phyloP scores from a whole-genome alignment of 2,329 filamentous ascomycete genomes.

The Arthrobotrys conoides region DNA sequence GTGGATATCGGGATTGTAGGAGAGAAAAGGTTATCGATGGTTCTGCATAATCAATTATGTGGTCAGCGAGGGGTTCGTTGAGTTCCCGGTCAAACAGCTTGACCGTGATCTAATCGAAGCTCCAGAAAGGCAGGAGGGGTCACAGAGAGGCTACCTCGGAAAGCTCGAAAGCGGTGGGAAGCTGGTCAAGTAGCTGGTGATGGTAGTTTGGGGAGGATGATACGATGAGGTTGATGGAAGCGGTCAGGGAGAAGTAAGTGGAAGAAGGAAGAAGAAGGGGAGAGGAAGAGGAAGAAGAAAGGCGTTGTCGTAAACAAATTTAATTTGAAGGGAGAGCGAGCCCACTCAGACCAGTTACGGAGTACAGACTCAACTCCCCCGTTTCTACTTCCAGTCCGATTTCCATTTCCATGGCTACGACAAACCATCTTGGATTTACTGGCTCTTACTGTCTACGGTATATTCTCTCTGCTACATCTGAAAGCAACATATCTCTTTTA shows the following conservation, averaged over 20 bases:
- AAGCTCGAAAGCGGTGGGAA: conserved; percentile 19
- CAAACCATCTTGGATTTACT: not conserved
- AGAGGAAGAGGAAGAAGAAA: conserved; percentile 8
- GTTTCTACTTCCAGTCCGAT: not conserved
- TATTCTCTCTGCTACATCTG: not conserved
- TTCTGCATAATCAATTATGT: conserved; percentile 61
- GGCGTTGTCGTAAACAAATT: conserved; percentile 59
- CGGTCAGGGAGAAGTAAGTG: not conserved
- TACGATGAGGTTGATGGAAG: conserved; percentile 18
- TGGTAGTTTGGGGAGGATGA: conserved; percentile 8
- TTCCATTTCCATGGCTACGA: not conserved
- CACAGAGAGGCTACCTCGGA: conserved; percentile 35
- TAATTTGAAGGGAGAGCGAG: conserved; percentile 49
- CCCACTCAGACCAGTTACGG: conserved; percentile 18
- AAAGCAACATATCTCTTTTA: not conserved
- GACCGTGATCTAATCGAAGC: conserved; percentile 28
- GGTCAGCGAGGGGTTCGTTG: conserved; percentile 61
- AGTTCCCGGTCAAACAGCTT: conserved; percentile 55
- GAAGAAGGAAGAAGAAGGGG: not conserved
- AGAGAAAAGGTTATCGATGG: conserved; percentile 53
- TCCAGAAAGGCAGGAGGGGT: conserved; percentile 26
- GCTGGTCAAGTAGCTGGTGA: conserved; percentile 14
- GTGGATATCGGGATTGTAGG: conserved; percentile 26
- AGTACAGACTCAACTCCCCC: conserved; percentile 3
- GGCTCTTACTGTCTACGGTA: too few species aligned